Conservation (phyloP, 306 rosid species). For the Begonia masoniana region DNA sequence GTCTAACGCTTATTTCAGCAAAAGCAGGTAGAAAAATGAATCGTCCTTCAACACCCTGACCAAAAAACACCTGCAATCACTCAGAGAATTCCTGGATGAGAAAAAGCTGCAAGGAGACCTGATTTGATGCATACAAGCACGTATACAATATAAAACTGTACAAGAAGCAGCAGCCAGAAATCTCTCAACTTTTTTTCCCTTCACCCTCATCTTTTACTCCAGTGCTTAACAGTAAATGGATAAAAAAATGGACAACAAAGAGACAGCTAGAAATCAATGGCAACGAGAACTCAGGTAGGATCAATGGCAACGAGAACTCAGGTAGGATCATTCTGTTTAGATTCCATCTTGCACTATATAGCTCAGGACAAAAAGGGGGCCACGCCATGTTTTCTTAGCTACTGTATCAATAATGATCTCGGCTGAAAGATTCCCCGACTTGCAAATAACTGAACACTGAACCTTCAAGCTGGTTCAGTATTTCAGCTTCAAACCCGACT, state of each 20-base stretch:
- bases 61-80: conserved; percentile 29
- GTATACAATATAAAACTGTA: too few relatives aligned
- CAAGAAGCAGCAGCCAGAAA: conserved; percentile 23
- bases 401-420: not conserved
- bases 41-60: conserved; percentile 6
- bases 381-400: not conserved
- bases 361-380: not conserved
- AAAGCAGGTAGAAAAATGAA: conserved; percentile 14
- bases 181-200: conserved; percentile 22
- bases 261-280: conserved; percentile 20
- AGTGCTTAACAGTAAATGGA: conserved; percentile 6
- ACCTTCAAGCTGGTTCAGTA: not conserved
- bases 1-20: conserved; percentile 11
- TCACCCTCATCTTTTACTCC: conserved; percentile 37
- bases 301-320: conserved; percentile 13
- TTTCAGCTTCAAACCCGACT: not conserved
- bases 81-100: conserved; percentile 5
- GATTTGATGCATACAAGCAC: too few relatives aligned
- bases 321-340: not conserved
- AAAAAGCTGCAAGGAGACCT: not conserved
- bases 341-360: not conserved
- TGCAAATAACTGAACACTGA: not conserved
- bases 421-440: not conserved
- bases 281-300: conserved; percentile 5
- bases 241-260: conserved; percentile 12